These are phyloP conservation scores for Cystobasidium sp. DNA, from an alignment of 1,284 basidiomycete species.

Conservation along the genomic window DNA sequence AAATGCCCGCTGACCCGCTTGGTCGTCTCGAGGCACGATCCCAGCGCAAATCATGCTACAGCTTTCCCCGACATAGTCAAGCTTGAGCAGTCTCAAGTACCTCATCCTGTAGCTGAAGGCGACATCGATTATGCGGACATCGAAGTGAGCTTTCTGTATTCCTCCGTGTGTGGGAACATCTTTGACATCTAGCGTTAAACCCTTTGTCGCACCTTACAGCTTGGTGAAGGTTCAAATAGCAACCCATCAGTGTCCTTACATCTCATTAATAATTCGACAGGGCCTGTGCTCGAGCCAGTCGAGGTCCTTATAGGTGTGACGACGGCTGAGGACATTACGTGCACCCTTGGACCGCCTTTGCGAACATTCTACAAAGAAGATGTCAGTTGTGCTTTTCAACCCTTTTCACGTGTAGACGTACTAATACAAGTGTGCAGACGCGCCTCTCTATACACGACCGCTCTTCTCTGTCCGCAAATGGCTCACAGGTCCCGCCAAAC, in stretches of 20 bases:
- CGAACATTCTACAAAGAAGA: constrained; percentile 54
- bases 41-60: constrained; percentile 22
- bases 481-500: constrained; percentile 40
- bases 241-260: not conserved
- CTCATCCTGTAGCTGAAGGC: constrained; percentile 15
- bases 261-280: not conserved
- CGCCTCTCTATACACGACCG: constrained; percentile 26
- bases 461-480: not conserved
- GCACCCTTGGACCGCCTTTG: constrained; percentile 51
- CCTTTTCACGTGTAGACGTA: not conserved
- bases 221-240: not conserved
- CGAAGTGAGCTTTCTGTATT: not conserved
- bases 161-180: not conserved
- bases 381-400: constrained; percentile 41
- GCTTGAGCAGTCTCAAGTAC: not conserved
- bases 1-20: constrained; percentile 15
- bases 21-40: constrained; percentile 27
- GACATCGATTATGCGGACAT: constrained; percentile 28
- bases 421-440: not conserved
- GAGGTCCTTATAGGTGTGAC: constrained; percentile 36
- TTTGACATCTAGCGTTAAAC: not conserved
- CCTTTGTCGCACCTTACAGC: not conserved
- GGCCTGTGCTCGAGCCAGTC: constrained; percentile 5
- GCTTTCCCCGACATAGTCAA: constrained; percentile 17
- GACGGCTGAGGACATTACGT: constrained; percentile 52